A percentile compares a stretch with the other conserved stretches of the same genome.
Evolutionary conservation across 1,139 yeast species (phyloP).

Genomic region (Candida sanyaensis): DNA sequence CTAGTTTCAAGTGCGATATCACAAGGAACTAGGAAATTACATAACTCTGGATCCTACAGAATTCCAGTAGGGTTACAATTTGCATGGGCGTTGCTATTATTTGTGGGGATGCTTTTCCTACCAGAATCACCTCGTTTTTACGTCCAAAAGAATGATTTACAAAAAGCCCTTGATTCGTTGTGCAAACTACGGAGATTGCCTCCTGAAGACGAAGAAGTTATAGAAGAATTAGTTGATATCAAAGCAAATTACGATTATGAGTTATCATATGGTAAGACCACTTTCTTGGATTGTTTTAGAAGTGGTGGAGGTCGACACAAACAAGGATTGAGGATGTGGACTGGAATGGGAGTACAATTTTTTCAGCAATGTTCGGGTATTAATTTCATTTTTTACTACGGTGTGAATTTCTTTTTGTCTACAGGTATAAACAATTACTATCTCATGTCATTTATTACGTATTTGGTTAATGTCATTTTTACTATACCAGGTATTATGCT

Average conservation of each 20-base stretch:
- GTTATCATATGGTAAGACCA: conserved; percentile 58
- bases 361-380: conserved; percentile 80
- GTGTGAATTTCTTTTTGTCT: conserved; percentile 68
- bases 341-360: conserved; percentile 70
- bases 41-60: conserved; percentile 61
- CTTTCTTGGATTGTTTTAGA: conserved; percentile 61
- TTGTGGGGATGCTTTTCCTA: conserved; percentile 63
- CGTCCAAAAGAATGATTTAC: conserved; percentile 62
- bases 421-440: conserved; percentile 64
- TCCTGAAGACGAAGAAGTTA: conserved; percentile 57
- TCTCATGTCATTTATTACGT: conserved; percentile 67
- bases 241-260: conserved; percentile 80
- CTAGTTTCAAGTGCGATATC: conserved; percentile 74
- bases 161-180: conserved; percentile 54
- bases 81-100: conserved; percentile 61
- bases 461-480: conserved; percentile 68
- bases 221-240: conserved; percentile 76
- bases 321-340: conserved; percentile 62
- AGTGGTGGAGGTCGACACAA: conserved; percentile 67
- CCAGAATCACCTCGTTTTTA: conserved; percentile 79
- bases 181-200: conserved; percentile 44
- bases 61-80: conserved; percentile 79
- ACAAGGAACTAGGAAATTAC: conserved; percentile 65
- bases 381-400: conserved; percentile 77
- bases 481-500: conserved; percentile 72